These are phyloP conservation scores for Rachicladosporium sp. DNA, from an alignment of 2,329 filamentous ascomycete genomes.

Conservation along the genomic window DNA sequence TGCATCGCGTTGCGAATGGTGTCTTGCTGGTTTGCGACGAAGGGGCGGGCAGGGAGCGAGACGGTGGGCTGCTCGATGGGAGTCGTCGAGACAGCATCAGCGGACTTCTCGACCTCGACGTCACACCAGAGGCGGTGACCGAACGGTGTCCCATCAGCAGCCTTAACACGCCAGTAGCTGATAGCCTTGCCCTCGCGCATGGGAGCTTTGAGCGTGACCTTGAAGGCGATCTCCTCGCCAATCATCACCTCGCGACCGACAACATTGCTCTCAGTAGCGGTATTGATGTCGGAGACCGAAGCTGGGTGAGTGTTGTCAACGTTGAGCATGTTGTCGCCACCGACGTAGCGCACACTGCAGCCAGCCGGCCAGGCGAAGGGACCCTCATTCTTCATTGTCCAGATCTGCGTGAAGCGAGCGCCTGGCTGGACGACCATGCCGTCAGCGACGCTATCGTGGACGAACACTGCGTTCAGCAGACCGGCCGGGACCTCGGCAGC, in stretches of 20 bases:
- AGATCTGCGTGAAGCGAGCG: slow-evolving; percentile 74
- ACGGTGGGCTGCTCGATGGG: too few relatives aligned
- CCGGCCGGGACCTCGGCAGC: slow-evolving; percentile 14
- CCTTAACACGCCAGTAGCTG: slow-evolving; percentile 92
- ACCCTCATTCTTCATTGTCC: slow-evolving; percentile 81
- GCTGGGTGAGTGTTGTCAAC: slow-evolving; percentile 68
- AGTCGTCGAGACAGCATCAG: slow-evolving; percentile 1
- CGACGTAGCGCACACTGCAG: slow-evolving; percentile 80
- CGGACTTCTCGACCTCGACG: slow-evolving; percentile 48
- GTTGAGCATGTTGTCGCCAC: slow-evolving; percentile 93
- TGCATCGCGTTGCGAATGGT: too few relatives aligned
- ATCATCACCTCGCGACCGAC: slow-evolving; percentile 56
- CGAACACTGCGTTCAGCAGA: slow-evolving; percentile 53
- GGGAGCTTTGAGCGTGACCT: slow-evolving; percentile 72
- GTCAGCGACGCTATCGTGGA: slow-evolving; percentile 67
- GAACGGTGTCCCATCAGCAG: slow-evolving; percentile 67
- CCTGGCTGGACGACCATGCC: slow-evolving; percentile 60
- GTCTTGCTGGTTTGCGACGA: too few relatives aligned
- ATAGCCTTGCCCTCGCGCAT: slow-evolving; percentile 64
- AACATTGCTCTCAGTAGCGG: slow-evolving; percentile 71
- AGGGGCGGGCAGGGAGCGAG: too few relatives aligned
- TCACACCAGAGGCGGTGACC: slow-evolving; percentile 95
- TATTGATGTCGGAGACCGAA: slow-evolving; percentile 61
- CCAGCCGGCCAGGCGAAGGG: slow-evolving; percentile 71
- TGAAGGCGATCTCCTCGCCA: slow-evolving; percentile 68